Conservation (phyloP, 75 land plant species). For the Sequoiadendron giganteum region DNA sequence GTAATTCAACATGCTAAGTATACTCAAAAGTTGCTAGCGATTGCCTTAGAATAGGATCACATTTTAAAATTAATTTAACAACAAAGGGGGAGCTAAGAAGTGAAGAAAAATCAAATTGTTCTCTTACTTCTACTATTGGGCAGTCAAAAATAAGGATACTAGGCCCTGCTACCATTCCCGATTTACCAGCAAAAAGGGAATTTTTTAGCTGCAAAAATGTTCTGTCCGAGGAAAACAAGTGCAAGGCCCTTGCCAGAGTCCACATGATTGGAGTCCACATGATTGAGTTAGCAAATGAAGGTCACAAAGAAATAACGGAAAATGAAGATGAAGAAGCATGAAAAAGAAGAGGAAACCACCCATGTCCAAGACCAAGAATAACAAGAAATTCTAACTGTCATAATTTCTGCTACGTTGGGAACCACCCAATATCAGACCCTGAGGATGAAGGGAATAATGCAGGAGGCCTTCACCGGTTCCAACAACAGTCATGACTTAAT, state of each 20-base stretch:
- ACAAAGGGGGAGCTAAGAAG: background rate
- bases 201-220: background rate
- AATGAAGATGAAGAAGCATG: background rate
- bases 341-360: background rate
- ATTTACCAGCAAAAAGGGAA: background rate
- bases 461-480: background rate
- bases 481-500: background rate
- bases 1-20: no score
- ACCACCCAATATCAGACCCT: background rate
- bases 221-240: background rate
- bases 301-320: background rate
- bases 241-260: background rate
- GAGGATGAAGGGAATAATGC: background rate
- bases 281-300: background rate
- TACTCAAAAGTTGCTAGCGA: background rate
- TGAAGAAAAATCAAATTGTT: background rate
- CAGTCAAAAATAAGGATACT: background rate
- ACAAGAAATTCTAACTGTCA: background rate
- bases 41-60: background rate
- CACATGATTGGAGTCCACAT: background rate
- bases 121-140: background rate
- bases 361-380: background rate
- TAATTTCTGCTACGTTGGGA: background rate
- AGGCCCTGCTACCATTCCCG: background rate
- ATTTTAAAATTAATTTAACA: background rate